Evolutionary conservation across 306 rosid species (phyloP).

Genomic region (Bauhinia variegata): DNA sequence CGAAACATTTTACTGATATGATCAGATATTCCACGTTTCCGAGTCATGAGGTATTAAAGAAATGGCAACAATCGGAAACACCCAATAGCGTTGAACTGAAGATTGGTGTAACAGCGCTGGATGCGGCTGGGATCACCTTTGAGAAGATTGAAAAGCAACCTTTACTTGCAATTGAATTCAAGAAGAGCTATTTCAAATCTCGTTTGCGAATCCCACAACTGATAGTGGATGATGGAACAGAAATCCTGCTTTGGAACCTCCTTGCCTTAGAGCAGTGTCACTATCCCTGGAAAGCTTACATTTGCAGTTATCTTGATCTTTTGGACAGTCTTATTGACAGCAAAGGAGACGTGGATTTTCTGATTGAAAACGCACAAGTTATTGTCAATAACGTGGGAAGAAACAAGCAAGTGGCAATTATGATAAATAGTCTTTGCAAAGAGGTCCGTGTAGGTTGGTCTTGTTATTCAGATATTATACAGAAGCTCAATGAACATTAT

Average conservation of each 20-base stretch:
- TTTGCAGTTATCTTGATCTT: constrained; percentile 36
- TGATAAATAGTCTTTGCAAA: constrained; percentile 23
- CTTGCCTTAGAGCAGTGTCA: constrained; percentile 46
- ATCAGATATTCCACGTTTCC: neutral
- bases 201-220: constrained; percentile 1
- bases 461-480: too few relatives aligned
- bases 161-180: too few relatives aligned
- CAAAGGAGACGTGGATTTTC: constrained; percentile 34
- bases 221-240: constrained; percentile 14
- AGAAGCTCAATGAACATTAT: neutral
- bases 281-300: constrained; percentile 8
- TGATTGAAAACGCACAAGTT: constrained; percentile 28
- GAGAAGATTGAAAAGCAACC: too few relatives aligned
- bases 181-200: too few relatives aligned
- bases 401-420: constrained; percentile 14
- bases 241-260: constrained; percentile 32
- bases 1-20: constrained; percentile 38
- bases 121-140: too few relatives aligned
- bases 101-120: too few relatives aligned
- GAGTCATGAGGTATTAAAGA: too few relatives aligned
- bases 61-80: too few relatives aligned
- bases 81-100: too few relatives aligned
- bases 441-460: neutral
- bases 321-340: constrained; percentile 33
- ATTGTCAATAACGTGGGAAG: constrained; percentile 32